Conservation (phyloP, 345 rosid species). For the Brassica rapa region DNA sequence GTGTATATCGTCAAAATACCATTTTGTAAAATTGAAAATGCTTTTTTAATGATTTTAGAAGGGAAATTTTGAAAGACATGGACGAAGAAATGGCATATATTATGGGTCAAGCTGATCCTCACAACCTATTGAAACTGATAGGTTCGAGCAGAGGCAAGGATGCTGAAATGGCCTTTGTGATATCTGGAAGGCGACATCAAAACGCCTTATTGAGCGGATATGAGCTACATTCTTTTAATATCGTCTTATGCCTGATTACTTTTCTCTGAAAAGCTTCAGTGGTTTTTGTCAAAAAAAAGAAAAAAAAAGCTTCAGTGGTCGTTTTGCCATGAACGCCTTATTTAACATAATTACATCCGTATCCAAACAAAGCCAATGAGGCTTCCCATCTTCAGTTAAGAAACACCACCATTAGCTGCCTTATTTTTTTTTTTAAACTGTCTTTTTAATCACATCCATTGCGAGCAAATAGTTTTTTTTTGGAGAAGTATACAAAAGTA, state of each 20-base stretch:
- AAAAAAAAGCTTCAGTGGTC: not conserved
- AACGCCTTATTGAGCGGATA: slow-evolving; percentile 7
- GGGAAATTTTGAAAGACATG: slow-evolving; percentile 13
- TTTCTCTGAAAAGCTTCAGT: not conserved
- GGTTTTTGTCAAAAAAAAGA: no score
- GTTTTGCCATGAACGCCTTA: not conserved
- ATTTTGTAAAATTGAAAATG: not conserved
- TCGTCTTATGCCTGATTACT: not conserved
- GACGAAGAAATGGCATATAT: slow-evolving; percentile 40
- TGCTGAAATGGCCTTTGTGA: slow-evolving; percentile 32
- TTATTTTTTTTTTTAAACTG: not conserved
- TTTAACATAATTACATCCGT: not conserved
- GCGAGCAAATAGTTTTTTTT: not conserved
- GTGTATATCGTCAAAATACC: not conserved
- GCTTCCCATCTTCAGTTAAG: not conserved
- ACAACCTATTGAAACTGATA: slow-evolving; percentile 34
- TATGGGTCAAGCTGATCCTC: slow-evolving; percentile 27
- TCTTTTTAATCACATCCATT: not conserved
- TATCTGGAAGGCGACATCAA: slow-evolving; percentile 24
- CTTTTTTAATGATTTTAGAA: not conserved
- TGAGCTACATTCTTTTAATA: not conserved
- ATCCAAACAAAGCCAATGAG: not conserved
- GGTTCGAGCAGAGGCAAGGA: slow-evolving; percentile 32
- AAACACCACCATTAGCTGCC: not conserved
- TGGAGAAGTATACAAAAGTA: not conserved